Base-by-base conservation (phyloP, 306 rosid genomes). In the Rubus idaeus region DNA sequence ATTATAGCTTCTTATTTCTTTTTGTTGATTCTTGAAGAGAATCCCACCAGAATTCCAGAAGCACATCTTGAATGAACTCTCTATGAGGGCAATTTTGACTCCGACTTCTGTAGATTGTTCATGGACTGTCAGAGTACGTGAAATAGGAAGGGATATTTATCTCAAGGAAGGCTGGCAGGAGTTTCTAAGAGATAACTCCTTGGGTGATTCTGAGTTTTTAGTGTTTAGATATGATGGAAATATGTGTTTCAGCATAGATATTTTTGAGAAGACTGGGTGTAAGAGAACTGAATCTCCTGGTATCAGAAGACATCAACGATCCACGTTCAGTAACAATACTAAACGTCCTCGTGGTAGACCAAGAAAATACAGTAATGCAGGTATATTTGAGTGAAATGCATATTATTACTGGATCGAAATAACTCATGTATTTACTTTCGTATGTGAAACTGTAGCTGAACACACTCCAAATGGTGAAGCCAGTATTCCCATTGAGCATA, bases 91-190 rank as follows among this genome's bases (percentile, higher is more conserved):
- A 18, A 57, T 21, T 39, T 67, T 80, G 30, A 73, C 7, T 5
- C 50, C 26, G 37, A 18, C 16, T 41, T 63, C 68, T 21, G 8
- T 69, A 17, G 74, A 55, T 73, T 21, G 39, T 6, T 26, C 52
- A 12, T 65, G 74, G 75, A 62, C 10, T 52, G 78, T 66, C 20
- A 56, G 14, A 18, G 14, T 67, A 0, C n/a, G 9, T 8, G 17
- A 55, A 26, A 65, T 39, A 26, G 35, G 4, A 11, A 3, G 46
- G 12, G 68, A 23, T 18, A 18, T 79, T 11, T 79, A 23, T 56
- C 13, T 79, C 26, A 11, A 13, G 62, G 21, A 73, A 16, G 83
- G 78, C 18, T 79, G 78, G 78, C 21, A 42, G 13, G 30, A 73
- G 40, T 79, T 73, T 47, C 11, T 65, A 16, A 4, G 2, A 42